Evolutionary conservation across 75 land plant genomes (phyloP), one percentile per base, ranked within the genome.

Genomic region (Selaginella moellendorffii): DNA sequence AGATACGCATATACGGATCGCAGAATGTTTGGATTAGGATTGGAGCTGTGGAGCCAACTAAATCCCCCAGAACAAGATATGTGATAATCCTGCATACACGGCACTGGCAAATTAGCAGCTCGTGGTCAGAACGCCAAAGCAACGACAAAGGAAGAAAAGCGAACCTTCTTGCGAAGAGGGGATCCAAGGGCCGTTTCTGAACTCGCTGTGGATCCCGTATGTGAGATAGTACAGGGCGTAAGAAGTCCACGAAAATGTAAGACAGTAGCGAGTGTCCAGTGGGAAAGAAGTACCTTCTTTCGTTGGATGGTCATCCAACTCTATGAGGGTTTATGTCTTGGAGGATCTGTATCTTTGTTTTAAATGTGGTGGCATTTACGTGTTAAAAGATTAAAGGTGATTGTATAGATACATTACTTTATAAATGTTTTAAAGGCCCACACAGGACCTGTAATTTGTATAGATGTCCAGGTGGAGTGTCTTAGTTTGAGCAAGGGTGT

Each of bases 211-310:
- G 97, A 66, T 67, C 84, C 14, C 66, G 70, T 77, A 91, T 17
- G 97, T 85, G 18, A 91, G 88, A 66, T 88, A 85, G 69, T 91
- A 91, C 54, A 90, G 60, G 17, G 85, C 83, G 65, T 86, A 73
- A 26, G 83, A 74, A 72, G 74, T 54, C 77, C 88, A 82, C 71
- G 63, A 68, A 36, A 42, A 14, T 26, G 25, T 24, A 24, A 18
- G 14, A 23, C 0, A 0, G 21, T 2, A 60, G 46, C 12, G 64
- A 42, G 14, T 29, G 21, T 18, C 24, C 24, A 46, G 29, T 36
- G 36, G 27, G 23, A 1, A 19, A 22, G n/a, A 14, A 36, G 46
- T 5, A 36, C 46, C 46, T 36, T 36, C 46, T 36, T 36, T 5
- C 14, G 46, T 36, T 36, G 46, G 14, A 5, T 36, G 46, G 46